These are phyloP conservation scores for Lathyrus tuberosus DNA, from an alignment of 306 rosid species.

Conservation along the genomic window DNA sequence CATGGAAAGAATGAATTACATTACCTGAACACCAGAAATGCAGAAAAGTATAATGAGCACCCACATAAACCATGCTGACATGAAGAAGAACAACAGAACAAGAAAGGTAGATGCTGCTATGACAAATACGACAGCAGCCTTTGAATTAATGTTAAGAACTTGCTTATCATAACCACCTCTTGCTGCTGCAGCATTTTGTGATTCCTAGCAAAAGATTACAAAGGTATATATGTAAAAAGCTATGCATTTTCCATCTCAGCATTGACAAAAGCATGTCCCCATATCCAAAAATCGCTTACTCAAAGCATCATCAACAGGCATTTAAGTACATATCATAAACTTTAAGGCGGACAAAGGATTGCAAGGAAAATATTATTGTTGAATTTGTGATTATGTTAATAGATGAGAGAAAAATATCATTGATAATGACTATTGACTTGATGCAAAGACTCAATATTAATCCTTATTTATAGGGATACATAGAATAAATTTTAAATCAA, in stretches of 20 bases:
- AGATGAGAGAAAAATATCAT: no score
- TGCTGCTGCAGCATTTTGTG: constrained; percentile 51
- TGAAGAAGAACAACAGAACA: constrained; percentile 82
- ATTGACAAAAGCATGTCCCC: constrained; percentile 30
- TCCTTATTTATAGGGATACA: no score
- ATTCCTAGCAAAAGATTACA: constrained; percentile 55
- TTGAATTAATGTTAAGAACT: constrained; percentile 64
- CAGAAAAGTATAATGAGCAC: constrained; percentile 92
- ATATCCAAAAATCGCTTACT: constrained; percentile 14
- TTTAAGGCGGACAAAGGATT: constrained; percentile 40
- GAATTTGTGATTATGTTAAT: no score
- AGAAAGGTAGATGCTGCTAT: constrained; percentile 78
- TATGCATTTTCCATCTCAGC: constrained; percentile 28
- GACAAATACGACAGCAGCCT: constrained; percentile 80
- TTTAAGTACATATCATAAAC: constrained; percentile 29
- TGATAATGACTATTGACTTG: no score
- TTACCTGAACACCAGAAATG: constrained; percentile 93
- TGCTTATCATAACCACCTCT: constrained; percentile 63
- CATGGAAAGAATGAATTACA: constrained; percentile 33
- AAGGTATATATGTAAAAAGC: not conserved
- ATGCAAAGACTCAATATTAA: no score
- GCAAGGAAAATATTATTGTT: constrained; percentile 31
- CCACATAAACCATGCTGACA: constrained; percentile 98
- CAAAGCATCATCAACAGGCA: constrained; percentile 26
- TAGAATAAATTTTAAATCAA: no score